Base-by-base conservation (phyloP, 805 yeast genomes). In the Lipomyces oligophaga region DNA sequence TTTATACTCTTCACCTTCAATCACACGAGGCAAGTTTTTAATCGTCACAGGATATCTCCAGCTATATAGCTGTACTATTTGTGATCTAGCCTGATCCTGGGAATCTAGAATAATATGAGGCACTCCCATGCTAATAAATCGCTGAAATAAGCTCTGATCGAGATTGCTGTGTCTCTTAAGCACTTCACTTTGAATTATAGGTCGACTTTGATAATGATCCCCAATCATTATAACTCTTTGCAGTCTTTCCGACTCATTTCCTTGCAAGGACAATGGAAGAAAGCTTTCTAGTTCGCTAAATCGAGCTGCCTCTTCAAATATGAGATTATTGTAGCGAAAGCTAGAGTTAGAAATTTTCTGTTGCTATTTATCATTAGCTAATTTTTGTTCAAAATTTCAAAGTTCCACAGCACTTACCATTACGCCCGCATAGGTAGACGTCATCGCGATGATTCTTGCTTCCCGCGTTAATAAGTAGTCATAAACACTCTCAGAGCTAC, bases 141-240 rank as follows among this genome's bases (percentile, higher is more conserved):
- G 51, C 19, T 52, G 54, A 38, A 67, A 60, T 18, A 63, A 32
- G 34, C 65, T 62, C 31, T 54, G 58, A n/a, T 44, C 56, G 26
- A 62, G 18, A 15, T 52, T 49, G 16, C 51, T 33, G 18, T 43
- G 38, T 16, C 41, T 28, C 15, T 49, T 50, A 19, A 60, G 36
- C 7, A 43, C 44, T 5, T 22, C n/a, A 40, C 48, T 49, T 28
- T 46, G 42, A 16, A 60, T 28, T 30, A 45, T 45, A 4, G 70
- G 67, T 3, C 55, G 58, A 27, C 54, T 45, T 34, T 49, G 61
- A 11, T 32, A 38, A 21, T 50, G 47, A 44, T 71, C 74, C 5
- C 76, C 76, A n/a, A 66, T 24, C 21, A 72, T 20, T 0, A 65
- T 55, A 1, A 69, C 42, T 22, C 72, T 59, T 26, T 60, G 60